Evolutionary conservation across 805 yeast species (phyloP), one percentile per base, ranked within the genome.

Genomic region (Teunomyces aglyptinius): DNA sequence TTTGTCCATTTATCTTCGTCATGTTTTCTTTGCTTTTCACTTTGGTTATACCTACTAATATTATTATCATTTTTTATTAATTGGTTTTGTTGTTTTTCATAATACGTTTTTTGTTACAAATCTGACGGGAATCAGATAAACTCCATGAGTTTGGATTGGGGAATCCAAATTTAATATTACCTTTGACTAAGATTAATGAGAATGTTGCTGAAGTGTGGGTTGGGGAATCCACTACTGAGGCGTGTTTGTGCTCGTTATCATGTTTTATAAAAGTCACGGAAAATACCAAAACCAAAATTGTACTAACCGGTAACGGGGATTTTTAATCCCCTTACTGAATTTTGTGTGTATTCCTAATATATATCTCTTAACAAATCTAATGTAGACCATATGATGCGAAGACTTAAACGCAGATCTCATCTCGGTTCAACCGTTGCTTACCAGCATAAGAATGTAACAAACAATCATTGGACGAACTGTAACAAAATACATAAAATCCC

Each of bases 41-140:
- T 18, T 40, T 40, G 32, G 33, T 41, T 18, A 18, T 20, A 11
- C 34, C 19, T 24, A 11, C 32, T 41, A 33, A 41, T 41, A 46
- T 46, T 46, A 46, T 46, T 46, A 46, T 46, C 45, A 26, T 26
- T 18, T 32, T 22, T 16, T n/a, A 15, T 27, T 31, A 24, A 24
- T 35, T 28, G 36, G 29, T 16, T 22, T 35, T 35, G 24, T 43
- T 24, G 26, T 24, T 24, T 34, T 43, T 35, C 32, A 51, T 53
- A 45, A 45, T 50, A 44, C 41, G 38, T 39, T 36, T 28, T 38
- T 22, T 42, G 28, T 41, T 24, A 24, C 26, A 24, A 24, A 43
- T 49, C 45, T 43, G 52, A 53, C 55, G 58, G 58, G 58, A 53
- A 53, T 54, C 58, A 49, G 41, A 46, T 32, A 40, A 38, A 19